Conservation (phyloP, 2,329 filamentous ascomycete genomes). For the Xylariaceae sp. region DNA sequence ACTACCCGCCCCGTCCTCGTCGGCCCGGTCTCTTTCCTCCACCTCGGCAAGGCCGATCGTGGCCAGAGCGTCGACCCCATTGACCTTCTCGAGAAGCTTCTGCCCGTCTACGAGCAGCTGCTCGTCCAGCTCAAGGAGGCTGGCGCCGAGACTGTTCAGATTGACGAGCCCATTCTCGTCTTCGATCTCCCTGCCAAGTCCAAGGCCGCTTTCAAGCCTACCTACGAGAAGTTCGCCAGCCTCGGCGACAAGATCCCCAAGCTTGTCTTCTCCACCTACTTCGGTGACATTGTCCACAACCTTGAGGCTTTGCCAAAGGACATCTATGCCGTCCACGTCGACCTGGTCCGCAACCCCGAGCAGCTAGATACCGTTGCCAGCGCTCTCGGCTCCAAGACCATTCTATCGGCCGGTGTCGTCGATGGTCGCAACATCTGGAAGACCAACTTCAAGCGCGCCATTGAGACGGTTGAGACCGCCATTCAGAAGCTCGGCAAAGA, state of each 20-base stretch:
- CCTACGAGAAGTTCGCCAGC: constrained; percentile 82
- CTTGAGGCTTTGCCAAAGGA: constrained; percentile 80
- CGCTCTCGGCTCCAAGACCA: constrained; percentile 82
- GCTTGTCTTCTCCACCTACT: constrained; percentile 93
- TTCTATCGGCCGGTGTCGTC: constrained; percentile 93
- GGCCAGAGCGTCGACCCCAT: constrained; percentile 90
- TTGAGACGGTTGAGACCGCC: constrained; percentile 84
- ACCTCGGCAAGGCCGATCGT: constrained; percentile 97
- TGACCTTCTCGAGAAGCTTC: constrained; percentile 85
- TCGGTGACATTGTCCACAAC: constrained; percentile 99
- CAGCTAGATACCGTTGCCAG: constrained; percentile 84
- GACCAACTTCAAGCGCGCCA: constrained; percentile 96
- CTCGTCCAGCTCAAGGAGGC: constrained; percentile 91
- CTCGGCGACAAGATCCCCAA: constrained; percentile 81
- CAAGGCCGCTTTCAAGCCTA: constrained; percentile 97
- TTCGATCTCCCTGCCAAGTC: constrained; percentile 86
- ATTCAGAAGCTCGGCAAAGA: constrained; percentile 96
- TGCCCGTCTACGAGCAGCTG: constrained; percentile 93
- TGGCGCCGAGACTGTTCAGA: constrained; percentile 94
- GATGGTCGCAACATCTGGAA: constrained; percentile 99
- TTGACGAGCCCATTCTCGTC: constrained; percentile 96
- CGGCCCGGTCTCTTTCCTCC: constrained; percentile 95
- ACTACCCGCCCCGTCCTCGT: constrained; percentile 89
- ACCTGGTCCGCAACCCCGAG: constrained; percentile 97
- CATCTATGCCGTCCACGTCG: constrained; percentile 84